Base-by-base conservation (phyloP, 495 filamentous ascomycete genomes). In the Aspergillus egyptiacus region DNA sequence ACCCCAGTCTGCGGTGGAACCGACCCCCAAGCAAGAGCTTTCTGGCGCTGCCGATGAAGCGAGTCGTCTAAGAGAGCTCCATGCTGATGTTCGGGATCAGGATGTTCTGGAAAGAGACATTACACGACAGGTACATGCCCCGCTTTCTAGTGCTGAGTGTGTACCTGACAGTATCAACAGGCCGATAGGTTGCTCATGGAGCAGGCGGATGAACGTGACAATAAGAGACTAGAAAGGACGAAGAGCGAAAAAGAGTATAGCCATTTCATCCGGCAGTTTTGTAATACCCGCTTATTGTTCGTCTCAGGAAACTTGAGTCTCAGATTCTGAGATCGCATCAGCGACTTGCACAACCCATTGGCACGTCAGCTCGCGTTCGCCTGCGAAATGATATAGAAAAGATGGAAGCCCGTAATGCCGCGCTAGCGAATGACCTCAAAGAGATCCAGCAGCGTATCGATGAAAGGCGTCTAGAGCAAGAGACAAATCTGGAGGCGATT, bases 131-230 rank as follows among this genome's bases (percentile, higher is more conserved):
- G 73, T 75, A 59, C 46, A 38, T n/a, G 17, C n/a, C 14, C 8
- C 3, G 5, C 11, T 53, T 1, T 18, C 7, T 14, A 44, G 2
- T 7, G 13, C 6, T 13, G 25, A 2, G 15, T 4, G 13, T 24
- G 8, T 10, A 3, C 14, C 60, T 61, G 14, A 64, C 46, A 30
- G 8, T 6, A 10, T 20, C 31, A 25, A 5, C 23, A 95, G 71
- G 91, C 91, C 1, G 89, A 88, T 54, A 77, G 79, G 50, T 69
- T 87, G 9, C 74, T 96, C 36, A 80, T 79, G 22, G 86, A 90
- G 54, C 84, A 86, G 58, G 90, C 91, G 19, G 84, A 96, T 60
- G 87, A 93, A 66, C 80, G 84, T 41, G 93, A 98, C 54, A 77
- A 81, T 49, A 93, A 89, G 61, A 80, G 91, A 48, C 78, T 96